Base-by-base conservation (phyloP, 352 stramenopile genomes). In the Globisporangium splendens region DNA sequence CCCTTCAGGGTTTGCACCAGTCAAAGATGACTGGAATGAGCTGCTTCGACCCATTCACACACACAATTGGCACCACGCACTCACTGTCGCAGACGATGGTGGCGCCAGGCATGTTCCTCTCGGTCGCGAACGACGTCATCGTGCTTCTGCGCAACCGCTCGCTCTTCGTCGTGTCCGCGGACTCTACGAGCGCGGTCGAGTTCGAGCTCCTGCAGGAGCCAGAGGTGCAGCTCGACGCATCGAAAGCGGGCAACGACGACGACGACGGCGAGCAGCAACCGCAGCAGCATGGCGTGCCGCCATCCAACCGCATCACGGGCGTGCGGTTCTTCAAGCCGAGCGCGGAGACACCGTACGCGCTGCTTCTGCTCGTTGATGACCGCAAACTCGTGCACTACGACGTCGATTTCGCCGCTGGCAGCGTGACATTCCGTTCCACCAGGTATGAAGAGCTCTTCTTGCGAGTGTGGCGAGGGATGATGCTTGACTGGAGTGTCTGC, bases 321-420 rank as follows among this genome's bases (percentile, higher is more conserved):
- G 28, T 82, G 8, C 41, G 65, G 50, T 53, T 82, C 56, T 86
- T 86, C 56, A 47, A 60, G 14, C 66, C 72, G 0, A 35, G 62
- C 1, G 68, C 38, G 0, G 24, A 59, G 8, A 28, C 28, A 0
- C 3, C 59, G 10, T 53, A 78, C 22, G 73, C 78, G 15, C 52
- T 91, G 41, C 67, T 91, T 18, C 55, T 89, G 54, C 69, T 91
- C 0, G 78, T 89, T 33, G 76, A 89, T 54, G 81, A 89, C 61
- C 78, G 81, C 28, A 79, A 72, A n/a, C 57, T 91, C n/a, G 75
- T 89, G 46, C 69, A 91, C 64, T 91, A 91, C 59, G 81, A 91
- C 33, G 69, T 84, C 42, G 63, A 91, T 48, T 22, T 82, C 28
- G n/a, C 54, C 1, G 61, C 62, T 14, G 54, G 72, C 42, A 81